phyloP scores from a whole-genome alignment of 768 basidiomycete genomes.

The Leccinum truebloodii region DNA sequence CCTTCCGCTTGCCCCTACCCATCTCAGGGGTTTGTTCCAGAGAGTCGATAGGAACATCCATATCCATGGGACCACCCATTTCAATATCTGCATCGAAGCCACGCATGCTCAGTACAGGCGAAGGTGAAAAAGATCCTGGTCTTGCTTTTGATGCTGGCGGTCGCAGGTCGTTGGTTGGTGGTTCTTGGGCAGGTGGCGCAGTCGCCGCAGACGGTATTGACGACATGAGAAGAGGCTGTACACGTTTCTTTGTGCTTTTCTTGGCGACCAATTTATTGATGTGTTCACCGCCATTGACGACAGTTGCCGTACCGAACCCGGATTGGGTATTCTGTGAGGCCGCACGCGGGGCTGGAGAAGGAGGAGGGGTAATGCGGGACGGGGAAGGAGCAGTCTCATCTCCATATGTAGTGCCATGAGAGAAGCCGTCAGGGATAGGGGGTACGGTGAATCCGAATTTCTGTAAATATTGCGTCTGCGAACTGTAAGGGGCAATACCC shows the following conservation, averaged over 20 bases:
- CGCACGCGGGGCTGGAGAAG: conserved; percentile 41
- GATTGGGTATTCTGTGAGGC: conserved; percentile 35
- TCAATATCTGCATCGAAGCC: conserved; percentile 45
- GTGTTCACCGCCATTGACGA: conserved; percentile 51
- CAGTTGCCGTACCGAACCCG: conserved; percentile 42
- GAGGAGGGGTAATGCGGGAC: conserved; percentile 48
- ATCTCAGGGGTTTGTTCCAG: conserved; percentile 45
- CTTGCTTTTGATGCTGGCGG: conserved; percentile 29
- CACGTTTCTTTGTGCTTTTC: conserved; percentile 68
- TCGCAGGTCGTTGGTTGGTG: conserved; percentile 15
- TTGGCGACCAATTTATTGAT: conserved; percentile 78
- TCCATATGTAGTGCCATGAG: conserved; percentile 44
- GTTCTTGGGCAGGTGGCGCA: conserved; percentile 15
- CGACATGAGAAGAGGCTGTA: conserved; percentile 45
- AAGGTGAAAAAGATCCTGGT: conserved; percentile 35
- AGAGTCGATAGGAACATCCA: conserved; percentile 56
- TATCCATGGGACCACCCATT: conserved; percentile 49
- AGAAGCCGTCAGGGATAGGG: conserved; percentile 69
- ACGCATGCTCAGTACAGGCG: conserved; percentile 52
- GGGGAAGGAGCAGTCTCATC: conserved; percentile 23
- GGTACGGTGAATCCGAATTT: conserved; percentile 77
- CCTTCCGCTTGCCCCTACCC: conserved; percentile 54
- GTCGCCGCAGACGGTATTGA: conserved; percentile 39
- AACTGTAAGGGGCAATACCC: conserved; percentile 72
- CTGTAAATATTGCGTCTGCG: conserved; percentile 77